Percentiles rank a stretch among this genome's conserved stretches.
Conservation (phyloP, 2,329 filamentous ascomycete species). For the Diaporthe amygdali region DNA sequence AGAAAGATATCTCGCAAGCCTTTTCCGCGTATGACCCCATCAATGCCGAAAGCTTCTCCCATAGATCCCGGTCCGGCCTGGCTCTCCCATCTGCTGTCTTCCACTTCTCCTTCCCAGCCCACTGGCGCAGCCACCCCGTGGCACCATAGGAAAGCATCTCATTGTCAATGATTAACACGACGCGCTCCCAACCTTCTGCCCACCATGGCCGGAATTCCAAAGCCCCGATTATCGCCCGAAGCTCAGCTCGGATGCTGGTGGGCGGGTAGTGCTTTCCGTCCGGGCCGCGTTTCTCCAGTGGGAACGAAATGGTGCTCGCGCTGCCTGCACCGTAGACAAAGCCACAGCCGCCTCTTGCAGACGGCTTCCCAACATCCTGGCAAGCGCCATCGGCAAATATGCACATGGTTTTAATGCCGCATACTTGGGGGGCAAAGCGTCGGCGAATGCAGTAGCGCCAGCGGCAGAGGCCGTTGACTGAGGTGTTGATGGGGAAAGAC, state of each 20-base stretch:
- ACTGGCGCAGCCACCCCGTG: slow-evolving; percentile 2
- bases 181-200: slow-evolving; percentile 9
- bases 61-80: not conserved
- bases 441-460: slow-evolving; percentile 9
- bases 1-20: slow-evolving; percentile 3
- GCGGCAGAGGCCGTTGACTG: not conserved
- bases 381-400: not conserved
- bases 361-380: not conserved
- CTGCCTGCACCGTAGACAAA: not conserved
- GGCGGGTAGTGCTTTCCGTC: not conserved
- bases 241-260: slow-evolving; percentile 6
- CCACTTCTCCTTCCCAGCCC: slow-evolving; percentile 9
- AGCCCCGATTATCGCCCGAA: slow-evolving; percentile 2
- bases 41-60: not conserved
- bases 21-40: slow-evolving; percentile 3
- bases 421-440: slow-evolving; percentile 1
- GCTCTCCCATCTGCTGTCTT: not conserved
- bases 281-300: slow-evolving; percentile 10
- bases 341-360: not conserved
- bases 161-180: slow-evolving; percentile 5
- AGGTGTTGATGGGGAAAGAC: not conserved
- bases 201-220: slow-evolving; percentile 9
- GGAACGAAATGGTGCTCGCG: not conserved
- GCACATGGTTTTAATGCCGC: slow-evolving; percentile 8
- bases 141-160: slow-evolving; percentile 3